phyloP scores from a whole-genome alignment of 108 stramenopile genomes.

The Parietichytrium sp. region DNA sequence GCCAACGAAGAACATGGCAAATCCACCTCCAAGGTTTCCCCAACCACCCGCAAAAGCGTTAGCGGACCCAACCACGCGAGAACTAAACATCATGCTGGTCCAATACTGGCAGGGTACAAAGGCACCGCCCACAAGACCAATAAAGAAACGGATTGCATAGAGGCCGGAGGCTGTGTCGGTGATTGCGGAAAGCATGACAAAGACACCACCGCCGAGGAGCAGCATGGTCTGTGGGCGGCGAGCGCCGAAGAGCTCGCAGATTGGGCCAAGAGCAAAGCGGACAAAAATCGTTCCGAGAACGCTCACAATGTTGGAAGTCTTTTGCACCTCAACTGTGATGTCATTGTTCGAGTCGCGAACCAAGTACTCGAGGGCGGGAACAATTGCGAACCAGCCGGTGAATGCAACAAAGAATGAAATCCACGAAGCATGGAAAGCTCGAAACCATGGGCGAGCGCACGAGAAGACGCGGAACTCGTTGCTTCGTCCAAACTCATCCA shows the following conservation, averaged over 20 bases:
- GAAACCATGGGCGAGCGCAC: conserved; percentile 23
- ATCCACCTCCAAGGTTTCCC: conserved; percentile 54
- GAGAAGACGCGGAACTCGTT: not conserved
- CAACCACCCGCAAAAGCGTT: conserved; percentile 51
- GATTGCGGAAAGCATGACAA: conserved; percentile 29
- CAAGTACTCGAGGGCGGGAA: conserved; percentile 45
- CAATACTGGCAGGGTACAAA: conserved; percentile 53
- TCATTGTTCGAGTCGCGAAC: conserved; percentile 49
- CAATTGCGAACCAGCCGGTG: conserved; percentile 51
- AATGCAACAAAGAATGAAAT: conserved; percentile 50
- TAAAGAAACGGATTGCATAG: conserved; percentile 49
- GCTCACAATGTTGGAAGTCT: conserved; percentile 49
- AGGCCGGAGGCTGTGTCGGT: conserved; percentile 46
- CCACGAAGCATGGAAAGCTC: conserved; percentile 28
- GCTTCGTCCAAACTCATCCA: not conserved
- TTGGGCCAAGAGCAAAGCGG: conserved; percentile 49
- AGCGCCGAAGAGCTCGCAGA: conserved; percentile 54
- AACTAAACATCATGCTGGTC: conserved; percentile 49
- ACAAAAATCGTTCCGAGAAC: conserved; percentile 47
- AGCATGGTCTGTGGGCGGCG: conserved; percentile 30
- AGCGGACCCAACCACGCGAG: conserved; percentile 45
- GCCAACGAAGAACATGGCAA: not conserved
- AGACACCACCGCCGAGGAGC: not conserved
- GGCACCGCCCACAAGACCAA: conserved; percentile 48
- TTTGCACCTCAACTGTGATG: conserved; percentile 46